A percentile compares a stretch with the other conserved stretches of the same genome.
Conservation (phyloP, 208 protist species). For the Zelonia costaricensis region DNA sequence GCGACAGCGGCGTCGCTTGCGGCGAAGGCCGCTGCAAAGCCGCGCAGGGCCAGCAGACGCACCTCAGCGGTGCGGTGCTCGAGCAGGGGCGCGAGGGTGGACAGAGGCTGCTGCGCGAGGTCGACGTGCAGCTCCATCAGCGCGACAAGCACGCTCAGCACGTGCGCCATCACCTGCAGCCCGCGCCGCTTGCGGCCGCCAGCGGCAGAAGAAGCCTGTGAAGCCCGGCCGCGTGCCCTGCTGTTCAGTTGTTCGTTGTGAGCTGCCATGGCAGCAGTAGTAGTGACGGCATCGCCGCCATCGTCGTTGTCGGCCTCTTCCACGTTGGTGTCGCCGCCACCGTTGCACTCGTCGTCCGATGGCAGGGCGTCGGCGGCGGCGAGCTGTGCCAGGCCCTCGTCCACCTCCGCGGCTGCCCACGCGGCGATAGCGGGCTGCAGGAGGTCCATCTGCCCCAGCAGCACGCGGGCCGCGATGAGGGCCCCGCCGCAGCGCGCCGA, state of each 20-base stretch:
- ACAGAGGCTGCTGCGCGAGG: conserved; percentile 45
- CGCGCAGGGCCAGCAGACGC: conserved; percentile 57
- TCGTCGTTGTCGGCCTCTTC: not conserved
- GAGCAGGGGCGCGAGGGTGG: conserved; percentile 37
- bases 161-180: conserved; percentile 29
- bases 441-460: conserved; percentile 44
- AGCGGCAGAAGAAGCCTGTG: too few species aligned
- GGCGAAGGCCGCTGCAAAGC: conserved; percentile 41
- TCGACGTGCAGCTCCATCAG: conserved; percentile 49
- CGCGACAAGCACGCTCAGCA: conserved; percentile 51
- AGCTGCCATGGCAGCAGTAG: not conserved
- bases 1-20: conserved; percentile 35
- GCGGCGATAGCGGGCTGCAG: conserved; percentile 51
- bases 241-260: not conserved
- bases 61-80: conserved; percentile 45
- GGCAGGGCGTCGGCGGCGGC: conserved; percentile 17
- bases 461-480: conserved; percentile 50
- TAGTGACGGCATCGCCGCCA: not conserved
- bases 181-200: conserved; percentile 3
- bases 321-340: not conserved
- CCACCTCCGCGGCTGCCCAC: conserved; percentile 37
- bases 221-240: too few species aligned
- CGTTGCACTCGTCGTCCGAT: not conserved
- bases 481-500: conserved; percentile 23
- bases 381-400: conserved; percentile 39